Conservation (phyloP, 331 rosid genomes). For the Ulmus americana region DNA sequence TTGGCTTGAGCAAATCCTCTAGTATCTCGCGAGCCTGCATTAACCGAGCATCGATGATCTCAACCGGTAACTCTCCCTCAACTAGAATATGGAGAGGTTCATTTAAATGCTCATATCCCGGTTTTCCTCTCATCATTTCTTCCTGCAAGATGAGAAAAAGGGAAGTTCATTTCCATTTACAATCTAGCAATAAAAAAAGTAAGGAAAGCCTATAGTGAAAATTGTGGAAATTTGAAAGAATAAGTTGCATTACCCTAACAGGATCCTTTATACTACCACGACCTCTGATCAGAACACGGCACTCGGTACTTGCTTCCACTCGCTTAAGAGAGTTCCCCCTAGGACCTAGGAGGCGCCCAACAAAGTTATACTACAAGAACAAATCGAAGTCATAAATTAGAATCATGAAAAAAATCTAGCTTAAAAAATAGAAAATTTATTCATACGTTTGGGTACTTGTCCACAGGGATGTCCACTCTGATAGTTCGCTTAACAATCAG, state of each 20-base stretch:
- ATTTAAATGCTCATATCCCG: constrained; percentile 93
- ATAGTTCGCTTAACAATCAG: constrained; percentile 76
- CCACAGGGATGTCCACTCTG: constrained; percentile 94
- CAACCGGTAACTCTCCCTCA: constrained; percentile 95
- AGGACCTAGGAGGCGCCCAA: constrained; percentile 96
- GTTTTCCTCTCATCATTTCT: constrained; percentile 93
- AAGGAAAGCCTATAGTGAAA: neutral
- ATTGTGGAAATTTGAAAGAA: too few relatives aligned
- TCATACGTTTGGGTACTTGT: constrained; percentile 65
- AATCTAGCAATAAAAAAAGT: neutral
- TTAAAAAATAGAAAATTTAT: constrained; percentile 3
- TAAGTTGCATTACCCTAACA: constrained; percentile 44
- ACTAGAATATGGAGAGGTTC: constrained; percentile 95
- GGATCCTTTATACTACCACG: constrained; percentile 98
- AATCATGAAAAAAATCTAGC: neutral
- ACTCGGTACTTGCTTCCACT: constrained; percentile 86
- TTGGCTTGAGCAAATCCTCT: constrained; percentile 79
- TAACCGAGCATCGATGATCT: constrained; percentile 78
- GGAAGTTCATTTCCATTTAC: neutral
- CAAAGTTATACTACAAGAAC: constrained; percentile 75
- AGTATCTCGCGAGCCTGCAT: constrained; percentile 88
- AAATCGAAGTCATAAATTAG: constrained; percentile 27
- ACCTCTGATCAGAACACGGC: constrained; percentile 97
- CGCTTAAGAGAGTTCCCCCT: constrained; percentile 98
- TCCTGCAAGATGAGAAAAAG: constrained; percentile 44